Conservation (phyloP, 441 rosid genomes). For the Biscutella laevigata region DNA sequence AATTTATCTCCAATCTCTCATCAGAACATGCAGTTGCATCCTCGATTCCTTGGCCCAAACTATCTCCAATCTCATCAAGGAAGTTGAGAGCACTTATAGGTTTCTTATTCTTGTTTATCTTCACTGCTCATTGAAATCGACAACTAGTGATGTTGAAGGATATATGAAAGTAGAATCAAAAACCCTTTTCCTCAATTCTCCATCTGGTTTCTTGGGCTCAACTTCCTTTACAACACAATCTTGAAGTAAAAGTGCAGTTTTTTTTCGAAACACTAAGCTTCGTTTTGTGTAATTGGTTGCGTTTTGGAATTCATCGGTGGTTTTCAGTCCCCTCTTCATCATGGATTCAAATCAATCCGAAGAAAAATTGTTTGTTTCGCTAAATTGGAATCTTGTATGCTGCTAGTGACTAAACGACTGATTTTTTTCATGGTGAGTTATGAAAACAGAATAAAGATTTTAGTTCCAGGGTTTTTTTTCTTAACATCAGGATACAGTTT, state of each 20-base stretch:
- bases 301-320: not conserved
- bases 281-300: not conserved
- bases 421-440: not conserved
- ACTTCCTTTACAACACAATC: too few relatives aligned
- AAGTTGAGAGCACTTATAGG: constrained; percentile 98
- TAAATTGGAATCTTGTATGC: not conserved
- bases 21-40: constrained; percentile 89
- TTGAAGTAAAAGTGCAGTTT: not conserved
- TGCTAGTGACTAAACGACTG: not conserved
- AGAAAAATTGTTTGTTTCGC: not conserved
- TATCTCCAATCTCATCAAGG: constrained; percentile 88
- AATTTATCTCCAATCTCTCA: too few relatives aligned
- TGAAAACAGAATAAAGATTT: not conserved
- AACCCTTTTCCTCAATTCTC: not conserved
- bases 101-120: constrained; percentile 16
- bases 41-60: constrained; percentile 81
- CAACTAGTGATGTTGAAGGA: not conserved
- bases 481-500: too few relatives aligned
- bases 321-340: not conserved
- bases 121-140: not conserved
- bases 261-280: constrained; percentile 9
- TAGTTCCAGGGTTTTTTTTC: not conserved
- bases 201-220: too few relatives aligned
- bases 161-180: too few relatives aligned
- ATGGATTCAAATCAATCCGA: not conserved